A percentile compares a stretch with the other conserved stretches of the same genome.
Evolutionary conservation across 345 rosid genomes (phyloP).

Genomic region (Acer campestre): DNA sequence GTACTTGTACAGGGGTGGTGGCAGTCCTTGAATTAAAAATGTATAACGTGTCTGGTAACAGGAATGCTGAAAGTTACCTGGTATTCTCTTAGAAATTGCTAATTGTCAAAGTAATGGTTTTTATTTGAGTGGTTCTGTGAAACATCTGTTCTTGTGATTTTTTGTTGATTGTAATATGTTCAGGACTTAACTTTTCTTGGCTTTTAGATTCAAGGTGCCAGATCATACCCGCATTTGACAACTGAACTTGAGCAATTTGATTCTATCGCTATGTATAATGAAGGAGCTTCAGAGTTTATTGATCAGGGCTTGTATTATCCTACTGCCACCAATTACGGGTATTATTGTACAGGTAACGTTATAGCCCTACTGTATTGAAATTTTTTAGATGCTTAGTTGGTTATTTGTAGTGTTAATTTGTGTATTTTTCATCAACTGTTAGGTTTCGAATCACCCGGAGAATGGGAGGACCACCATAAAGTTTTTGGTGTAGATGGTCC

Average conservation of each 20-base stretch:
- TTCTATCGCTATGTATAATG: conserved; percentile 75
- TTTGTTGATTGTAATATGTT: conserved; percentile 2
- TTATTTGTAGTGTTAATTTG: conserved; percentile 12
- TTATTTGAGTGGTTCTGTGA: conserved; percentile 2
- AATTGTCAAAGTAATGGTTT: neutral
- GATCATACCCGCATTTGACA: conserved; percentile 40
- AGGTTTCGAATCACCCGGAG: conserved; percentile 90
- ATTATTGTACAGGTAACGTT: conserved; percentile 85
- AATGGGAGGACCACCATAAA: conserved; percentile 90
- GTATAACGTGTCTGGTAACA: conserved; percentile 35
- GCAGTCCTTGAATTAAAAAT: conserved; percentile 47
- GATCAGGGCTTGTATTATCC: conserved; percentile 87
- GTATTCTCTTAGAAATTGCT: conserved; percentile 20
- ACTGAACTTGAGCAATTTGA: conserved; percentile 50
- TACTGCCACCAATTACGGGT: conserved; percentile 70
- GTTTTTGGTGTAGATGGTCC: conserved; percentile 87
- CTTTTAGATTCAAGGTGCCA: conserved; percentile 47
- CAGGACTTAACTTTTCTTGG: conserved; percentile 3
- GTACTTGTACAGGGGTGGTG: conserved; percentile 22
- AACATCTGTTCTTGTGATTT: neutral
- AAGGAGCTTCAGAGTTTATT: conserved; percentile 70
- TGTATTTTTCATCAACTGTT: conserved; percentile 15
- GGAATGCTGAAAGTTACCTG: conserved; percentile 41
- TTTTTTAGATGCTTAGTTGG: neutral
- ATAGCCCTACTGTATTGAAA: neutral